Base-by-base conservation (phyloP, 2,329 filamentous ascomycete genomes). In the Helicocarpus griseus region DNA sequence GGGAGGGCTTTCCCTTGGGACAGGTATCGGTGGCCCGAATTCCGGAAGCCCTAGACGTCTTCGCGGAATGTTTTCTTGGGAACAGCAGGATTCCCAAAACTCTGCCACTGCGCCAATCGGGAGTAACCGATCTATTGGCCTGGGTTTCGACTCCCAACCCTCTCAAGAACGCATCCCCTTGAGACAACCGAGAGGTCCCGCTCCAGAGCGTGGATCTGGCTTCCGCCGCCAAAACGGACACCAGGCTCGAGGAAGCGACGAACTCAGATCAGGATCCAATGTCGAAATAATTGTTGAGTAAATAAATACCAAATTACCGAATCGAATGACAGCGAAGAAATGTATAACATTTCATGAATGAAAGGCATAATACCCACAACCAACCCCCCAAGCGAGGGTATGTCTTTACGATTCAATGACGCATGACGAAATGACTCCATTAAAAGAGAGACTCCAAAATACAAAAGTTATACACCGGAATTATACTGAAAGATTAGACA, bases 211-310 rank as follows among this genome's bases (percentile, higher is more conserved):
- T 56, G 78, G 78, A 49, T 69, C 77, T 53, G 63, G 80, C 70
- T 68, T 84, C 75, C 68, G 74, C 55, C 73, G 80, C 60, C 79
- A 78, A 60, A 83, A 82, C 61, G 80, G 80, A 61, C 80, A 83
- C 64, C 76, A 79, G 60, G 68, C 75, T 52, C 78, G 80, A 58
- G 78, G 78, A 60, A 83, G 80, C 65, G 81, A 84, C 60, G 81
- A 84, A 64, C 69, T 83, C 53, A 79, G 79, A 51, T 74, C 78
- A 57, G 78, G 76, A 60, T 79, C 77, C 55, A 76, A 77, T 53
- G 76, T 81, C 57, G 79, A 82, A 65, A 81, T 83, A 63, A 80
- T 82, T 60, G 80, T 82, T 60, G 80, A 82, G 71, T 80, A 79
- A 54, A 50, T 29, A 54, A 24, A 54, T 28, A 47, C 49, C 35